A percentile compares a stretch with the other conserved stretches of the same genome.
Conservation (phyloP, 2,329 filamentous ascomycete genomes). For the Lomentospora prolificans region DNA sequence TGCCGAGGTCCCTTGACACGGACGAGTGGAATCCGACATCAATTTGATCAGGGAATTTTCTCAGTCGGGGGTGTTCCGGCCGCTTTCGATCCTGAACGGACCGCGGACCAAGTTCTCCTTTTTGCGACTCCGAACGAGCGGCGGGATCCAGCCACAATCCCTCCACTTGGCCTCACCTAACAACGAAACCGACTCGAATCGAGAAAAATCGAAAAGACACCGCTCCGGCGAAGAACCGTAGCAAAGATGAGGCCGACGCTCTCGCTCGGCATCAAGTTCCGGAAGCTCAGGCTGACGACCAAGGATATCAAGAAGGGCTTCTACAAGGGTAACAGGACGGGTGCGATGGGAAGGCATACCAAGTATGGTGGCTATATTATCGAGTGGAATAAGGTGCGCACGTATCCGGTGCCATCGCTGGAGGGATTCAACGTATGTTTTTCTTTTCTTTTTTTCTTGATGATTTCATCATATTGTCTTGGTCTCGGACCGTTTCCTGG, state of each 20-base stretch:
- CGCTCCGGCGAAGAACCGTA: no score
- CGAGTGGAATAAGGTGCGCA: constrained; percentile 81
- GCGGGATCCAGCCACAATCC: background rate
- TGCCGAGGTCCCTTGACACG: no score
- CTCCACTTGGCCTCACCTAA: background rate
- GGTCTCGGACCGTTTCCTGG: background rate
- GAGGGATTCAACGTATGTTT: constrained; percentile 60
- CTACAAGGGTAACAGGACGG: constrained; percentile 93
- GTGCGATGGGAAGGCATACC: constrained; percentile 77
- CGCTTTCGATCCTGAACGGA: no score
- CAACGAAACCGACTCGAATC: background rate
- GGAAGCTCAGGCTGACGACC: constrained; percentile 74
- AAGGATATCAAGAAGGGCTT: constrained; percentile 89
- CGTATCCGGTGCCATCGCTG: constrained; percentile 71
- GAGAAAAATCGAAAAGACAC: no score
- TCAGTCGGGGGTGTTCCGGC: no score
- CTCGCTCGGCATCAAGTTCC: constrained; percentile 55
- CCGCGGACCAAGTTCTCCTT: no score
- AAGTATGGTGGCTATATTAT: constrained; percentile 76
- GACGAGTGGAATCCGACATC: no score
- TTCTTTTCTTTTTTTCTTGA: background rate
- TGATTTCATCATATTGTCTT: background rate
- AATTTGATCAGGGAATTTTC: no score
- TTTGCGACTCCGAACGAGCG: background rate
- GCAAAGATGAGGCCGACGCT: constrained; percentile 57